Base-by-base conservation (phyloP, 1,139 yeast genomes). In the Debaryomycetaceae sp. region DNA sequence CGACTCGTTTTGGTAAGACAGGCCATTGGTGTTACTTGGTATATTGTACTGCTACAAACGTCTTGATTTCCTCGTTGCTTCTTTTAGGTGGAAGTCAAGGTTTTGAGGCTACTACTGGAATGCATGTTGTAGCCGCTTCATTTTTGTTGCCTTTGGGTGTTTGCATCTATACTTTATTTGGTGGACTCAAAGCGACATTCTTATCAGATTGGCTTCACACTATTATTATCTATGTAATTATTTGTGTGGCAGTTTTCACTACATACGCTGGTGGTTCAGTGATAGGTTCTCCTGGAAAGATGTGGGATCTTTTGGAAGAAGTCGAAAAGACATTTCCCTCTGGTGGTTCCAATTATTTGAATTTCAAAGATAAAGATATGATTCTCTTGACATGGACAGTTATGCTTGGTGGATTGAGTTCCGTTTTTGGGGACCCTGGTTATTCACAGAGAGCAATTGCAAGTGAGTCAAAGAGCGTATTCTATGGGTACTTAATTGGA, bases 1-100 rank as follows among this genome's bases (percentile, higher is more conserved):
- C 72, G 47, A 79, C 77, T 3, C 67, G 95, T 43, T 87, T 82
- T 55, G 95, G 95, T n/a, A 65, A 71, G 22, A 50, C 59, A 13
- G 55, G 54, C 1, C 58, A 53, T 42, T 39, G 45, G 37, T 42
- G 43, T 6, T 48, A 44, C 38, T 40, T 54, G 33, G 31, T 26
- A 17, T 53, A 53, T 34, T 50, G 52, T 40, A 35, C 49, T 11
- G 47, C 50, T 9, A 50, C 49, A 4, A 53, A 51, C 37, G 41
- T 49, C 6, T 37, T 51, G 22, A 47, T 50, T 24, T 44, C 56
- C 4, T 42, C 56, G 5, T 43, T 45, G 29, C 41, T 53, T 32
- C 42, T 53, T 18, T 42, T 52, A n/a, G 53, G 54, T 30, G 56
- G 53, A 17, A 41, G 46, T 8, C 44, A 50, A 29, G 46, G 40